These are phyloP conservation scores for Vaccinium darrowii DNA, from an alignment of 148 eudicot genomes.

Conservation along the genomic window DNA sequence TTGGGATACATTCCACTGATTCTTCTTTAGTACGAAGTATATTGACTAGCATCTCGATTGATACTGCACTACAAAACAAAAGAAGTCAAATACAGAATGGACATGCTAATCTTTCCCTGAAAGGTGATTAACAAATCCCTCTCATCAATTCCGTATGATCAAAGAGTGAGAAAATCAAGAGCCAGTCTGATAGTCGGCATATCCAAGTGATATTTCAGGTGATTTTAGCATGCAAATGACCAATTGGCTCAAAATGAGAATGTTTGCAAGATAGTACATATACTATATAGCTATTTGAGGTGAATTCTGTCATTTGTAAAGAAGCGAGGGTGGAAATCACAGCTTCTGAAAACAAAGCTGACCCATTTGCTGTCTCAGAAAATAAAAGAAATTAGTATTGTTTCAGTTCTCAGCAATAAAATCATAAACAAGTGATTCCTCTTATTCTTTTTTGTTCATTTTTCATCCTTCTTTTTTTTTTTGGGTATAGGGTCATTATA, in stretches of 20 bases:
- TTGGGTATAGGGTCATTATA: background rate
- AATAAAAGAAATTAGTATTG: background rate
- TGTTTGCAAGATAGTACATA: background rate
- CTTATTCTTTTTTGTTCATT: too few relatives aligned
- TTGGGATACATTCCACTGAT: background rate
- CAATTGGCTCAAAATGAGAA: background rate
- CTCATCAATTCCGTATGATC: background rate
- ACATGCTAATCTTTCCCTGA: background rate
- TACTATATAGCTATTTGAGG: background rate
- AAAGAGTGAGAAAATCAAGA: too few relatives aligned
- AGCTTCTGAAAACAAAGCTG: background rate
- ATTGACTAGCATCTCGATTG: constrained; percentile 9
- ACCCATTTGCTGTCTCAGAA: background rate
- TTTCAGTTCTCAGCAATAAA: background rate
- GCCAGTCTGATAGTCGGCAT: too few relatives aligned
- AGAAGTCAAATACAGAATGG: constrained; percentile 1
- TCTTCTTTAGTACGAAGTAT: background rate
- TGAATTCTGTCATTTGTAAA: background rate
- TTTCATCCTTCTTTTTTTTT: too few relatives aligned
- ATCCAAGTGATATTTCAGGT: too few relatives aligned
- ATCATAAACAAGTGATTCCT: background rate
- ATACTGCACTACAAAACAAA: constrained; percentile 11
- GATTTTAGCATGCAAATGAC: background rate
- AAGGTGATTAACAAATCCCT: background rate
- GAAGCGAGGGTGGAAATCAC: background rate